These are phyloP conservation scores for Papilionanthe hybrid DNA, from an alignment of 116 monocot genomes.

Conservation along the genomic window DNA sequence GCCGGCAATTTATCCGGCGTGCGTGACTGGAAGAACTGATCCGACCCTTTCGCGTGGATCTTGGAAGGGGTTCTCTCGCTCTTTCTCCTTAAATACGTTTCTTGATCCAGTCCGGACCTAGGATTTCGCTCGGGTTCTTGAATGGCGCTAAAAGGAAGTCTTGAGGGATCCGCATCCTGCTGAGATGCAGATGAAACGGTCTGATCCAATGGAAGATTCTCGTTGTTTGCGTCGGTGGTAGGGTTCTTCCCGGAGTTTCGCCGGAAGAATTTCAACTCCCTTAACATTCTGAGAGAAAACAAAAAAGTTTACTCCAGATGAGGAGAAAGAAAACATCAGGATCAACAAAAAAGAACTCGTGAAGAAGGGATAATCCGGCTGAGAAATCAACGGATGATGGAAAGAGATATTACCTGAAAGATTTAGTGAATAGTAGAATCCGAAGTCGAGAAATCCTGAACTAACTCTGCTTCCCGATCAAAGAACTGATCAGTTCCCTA, in stretches of 20 bases:
- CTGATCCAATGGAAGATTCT: conserved; percentile 42
- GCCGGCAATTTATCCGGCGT: conserved; percentile 61
- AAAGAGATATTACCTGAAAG: too few species aligned
- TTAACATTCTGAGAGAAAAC: conserved; percentile 74
- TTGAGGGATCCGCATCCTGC: conserved; percentile 27
- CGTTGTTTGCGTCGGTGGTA: conserved; percentile 33
- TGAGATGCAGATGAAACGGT: conserved; percentile 19
- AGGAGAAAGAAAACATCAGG: too few species aligned
- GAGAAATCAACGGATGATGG: too few species aligned
- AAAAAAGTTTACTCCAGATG: too few species aligned
- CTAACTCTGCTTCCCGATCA: too few species aligned
- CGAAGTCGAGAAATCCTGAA: too few species aligned
- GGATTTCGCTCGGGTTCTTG: conserved; percentile 41
- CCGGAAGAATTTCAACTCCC: conserved; percentile 48
- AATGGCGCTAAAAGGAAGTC: conserved; percentile 62
- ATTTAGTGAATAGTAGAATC: too few species aligned
- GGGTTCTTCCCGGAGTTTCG: conserved; percentile 27
- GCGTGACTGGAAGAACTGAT: conserved; percentile 27
- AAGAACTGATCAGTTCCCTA: too few species aligned
- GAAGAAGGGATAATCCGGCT: too few species aligned
- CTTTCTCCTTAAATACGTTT: conserved; percentile 24
- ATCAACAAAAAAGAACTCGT: too few species aligned
- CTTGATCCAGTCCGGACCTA: conserved; percentile 24
- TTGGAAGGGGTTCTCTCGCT: conserved; percentile 52
- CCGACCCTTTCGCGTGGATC: conserved; percentile 18